Evolutionary conservation across 495 filamentous ascomycete genomes (phyloP).

Genomic region (Diplogelasinospora grovesii): DNA sequence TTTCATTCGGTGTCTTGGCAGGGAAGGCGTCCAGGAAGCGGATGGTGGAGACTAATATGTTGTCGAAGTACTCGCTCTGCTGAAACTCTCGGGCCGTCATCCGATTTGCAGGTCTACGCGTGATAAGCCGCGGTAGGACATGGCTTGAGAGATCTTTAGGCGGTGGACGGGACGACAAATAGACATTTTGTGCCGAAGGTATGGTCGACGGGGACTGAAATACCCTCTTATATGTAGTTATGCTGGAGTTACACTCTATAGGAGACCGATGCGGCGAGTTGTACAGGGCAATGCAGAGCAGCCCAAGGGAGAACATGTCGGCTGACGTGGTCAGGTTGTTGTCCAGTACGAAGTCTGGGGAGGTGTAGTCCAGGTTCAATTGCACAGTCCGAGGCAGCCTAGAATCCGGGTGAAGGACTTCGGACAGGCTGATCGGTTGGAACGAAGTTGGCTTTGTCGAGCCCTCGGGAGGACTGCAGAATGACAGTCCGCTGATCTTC

Average conservation of each 20-base stretch:
- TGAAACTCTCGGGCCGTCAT: slow-evolving; percentile 90
- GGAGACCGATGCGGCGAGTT: slow-evolving; percentile 88
- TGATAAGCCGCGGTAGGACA: slow-evolving; percentile 77
- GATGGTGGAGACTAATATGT: slow-evolving; percentile 89
- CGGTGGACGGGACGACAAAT: slow-evolving; percentile 66
- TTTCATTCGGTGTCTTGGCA: slow-evolving; percentile 85
- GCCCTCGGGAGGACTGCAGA: slow-evolving; percentile 68
- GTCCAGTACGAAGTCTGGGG: slow-evolving; percentile 89
- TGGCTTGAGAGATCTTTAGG: slow-evolving; percentile 68
- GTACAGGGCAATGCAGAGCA: slow-evolving; percentile 83
- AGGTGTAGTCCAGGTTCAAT: slow-evolving; percentile 84
- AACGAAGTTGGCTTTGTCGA: slow-evolving; percentile 63
- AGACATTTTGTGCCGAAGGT: slow-evolving; percentile 75
- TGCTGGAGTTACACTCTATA: slow-evolving; percentile 68
- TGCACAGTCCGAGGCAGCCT: slow-evolving; percentile 77
- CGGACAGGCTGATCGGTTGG: slow-evolving; percentile 69
- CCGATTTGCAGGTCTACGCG: slow-evolving; percentile 75
- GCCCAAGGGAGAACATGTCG: slow-evolving; percentile 88
- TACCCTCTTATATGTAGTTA: slow-evolving; percentile 74
- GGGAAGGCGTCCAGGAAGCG: slow-evolving; percentile 88
- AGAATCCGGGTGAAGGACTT: slow-evolving; percentile 79
- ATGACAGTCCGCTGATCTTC: slow-evolving; percentile 93
- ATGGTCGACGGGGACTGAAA: slow-evolving; percentile 69
- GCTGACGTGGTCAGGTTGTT: slow-evolving; percentile 69
- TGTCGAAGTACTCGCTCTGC: slow-evolving; percentile 90